phyloP scores from a whole-genome alignment of 2,329 filamentous ascomycete genomes.

The Scedosporium aurantiacum region DNA sequence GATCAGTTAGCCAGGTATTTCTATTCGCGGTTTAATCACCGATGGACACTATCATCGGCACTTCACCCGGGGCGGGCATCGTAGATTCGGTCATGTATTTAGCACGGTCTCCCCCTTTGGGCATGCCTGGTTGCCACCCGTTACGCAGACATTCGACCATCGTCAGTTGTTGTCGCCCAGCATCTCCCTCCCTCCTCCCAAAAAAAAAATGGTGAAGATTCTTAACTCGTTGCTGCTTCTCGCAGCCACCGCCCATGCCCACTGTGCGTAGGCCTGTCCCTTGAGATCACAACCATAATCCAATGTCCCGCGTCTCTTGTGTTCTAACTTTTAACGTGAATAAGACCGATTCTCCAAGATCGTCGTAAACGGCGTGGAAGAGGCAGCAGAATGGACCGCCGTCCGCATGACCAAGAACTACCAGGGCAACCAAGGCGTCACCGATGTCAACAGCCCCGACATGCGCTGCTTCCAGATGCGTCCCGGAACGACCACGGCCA shows the following conservation, averaged over 20 bases:
- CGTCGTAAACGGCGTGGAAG: neutral
- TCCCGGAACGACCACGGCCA: conserved; percentile 19
- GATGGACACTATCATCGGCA: neutral
- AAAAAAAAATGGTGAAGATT: neutral
- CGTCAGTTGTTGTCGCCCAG: neutral
- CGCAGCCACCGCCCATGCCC: neutral
- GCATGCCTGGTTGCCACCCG: neutral
- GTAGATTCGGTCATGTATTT: neutral
- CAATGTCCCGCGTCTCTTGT: no score
- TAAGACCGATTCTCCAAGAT: neutral
- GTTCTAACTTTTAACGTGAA: neutral
- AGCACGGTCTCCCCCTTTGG: neutral
- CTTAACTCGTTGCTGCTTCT: neutral
- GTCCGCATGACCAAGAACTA: conserved; percentile 5
- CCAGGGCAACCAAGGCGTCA: conserved; percentile 24
- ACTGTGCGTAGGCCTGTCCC: neutral
- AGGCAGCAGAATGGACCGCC: conserved; percentile 3
- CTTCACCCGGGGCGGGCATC: neutral
- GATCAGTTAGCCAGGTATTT: neutral
- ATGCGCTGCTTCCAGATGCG: conserved; percentile 10
- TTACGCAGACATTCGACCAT: neutral
- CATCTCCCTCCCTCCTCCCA: no score
- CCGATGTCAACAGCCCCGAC: conserved; percentile 23
- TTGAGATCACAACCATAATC: no score
- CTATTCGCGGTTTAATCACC: neutral